Percentiles rank a stretch among this genome's conserved stretches.
phyloP scores from a whole-genome alignment of 352 stramenopile species.

The Albugo laibachii region DNA sequence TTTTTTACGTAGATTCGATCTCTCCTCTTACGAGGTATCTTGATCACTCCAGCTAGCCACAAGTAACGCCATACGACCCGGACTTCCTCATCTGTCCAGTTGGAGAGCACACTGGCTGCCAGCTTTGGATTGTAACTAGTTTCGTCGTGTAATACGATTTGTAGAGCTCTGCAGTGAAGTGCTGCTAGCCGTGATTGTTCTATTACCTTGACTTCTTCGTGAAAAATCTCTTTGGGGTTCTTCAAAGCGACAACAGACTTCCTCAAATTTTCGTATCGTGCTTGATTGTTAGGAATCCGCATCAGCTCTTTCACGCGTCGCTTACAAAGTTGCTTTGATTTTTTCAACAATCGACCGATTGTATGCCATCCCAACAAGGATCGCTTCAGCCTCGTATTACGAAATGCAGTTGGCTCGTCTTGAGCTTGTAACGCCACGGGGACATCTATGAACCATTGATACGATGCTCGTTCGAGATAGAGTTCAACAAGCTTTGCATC shows the following conservation, averaged over 20 bases:
- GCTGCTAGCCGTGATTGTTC: constrained; percentile 37
- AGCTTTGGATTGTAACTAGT: constrained; percentile 49
- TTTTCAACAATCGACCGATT: constrained; percentile 31
- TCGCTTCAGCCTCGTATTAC: constrained; percentile 24
- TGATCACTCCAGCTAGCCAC: constrained; percentile 60
- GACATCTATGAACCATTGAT: constrained; percentile 60
- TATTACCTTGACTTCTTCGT: constrained; percentile 39
- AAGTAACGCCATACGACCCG: constrained; percentile 74
- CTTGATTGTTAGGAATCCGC: constrained; percentile 31
- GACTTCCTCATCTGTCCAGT: constrained; percentile 50
- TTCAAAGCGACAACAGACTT: constrained; percentile 33
- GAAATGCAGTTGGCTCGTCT: constrained; percentile 48
- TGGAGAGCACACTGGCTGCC: constrained; percentile 48
- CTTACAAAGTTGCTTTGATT: constrained; percentile 42
- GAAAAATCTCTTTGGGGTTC: constrained; percentile 44
- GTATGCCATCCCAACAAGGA: constrained; percentile 57
- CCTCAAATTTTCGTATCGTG: constrained; percentile 37
- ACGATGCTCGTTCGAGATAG: constrained; percentile 55
- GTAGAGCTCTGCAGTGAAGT: constrained; percentile 40
- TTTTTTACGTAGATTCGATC: constrained; percentile 36
- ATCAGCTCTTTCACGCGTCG: constrained; percentile 47
- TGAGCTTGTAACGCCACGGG: constrained; percentile 37
- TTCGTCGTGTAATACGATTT: constrained; percentile 64
- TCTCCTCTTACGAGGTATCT: constrained; percentile 19
- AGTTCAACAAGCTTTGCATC: constrained; percentile 43